Evolutionary conservation across 495 filamentous ascomycete genomes (phyloP).

Genomic region (Margaritispora aquatica): DNA sequence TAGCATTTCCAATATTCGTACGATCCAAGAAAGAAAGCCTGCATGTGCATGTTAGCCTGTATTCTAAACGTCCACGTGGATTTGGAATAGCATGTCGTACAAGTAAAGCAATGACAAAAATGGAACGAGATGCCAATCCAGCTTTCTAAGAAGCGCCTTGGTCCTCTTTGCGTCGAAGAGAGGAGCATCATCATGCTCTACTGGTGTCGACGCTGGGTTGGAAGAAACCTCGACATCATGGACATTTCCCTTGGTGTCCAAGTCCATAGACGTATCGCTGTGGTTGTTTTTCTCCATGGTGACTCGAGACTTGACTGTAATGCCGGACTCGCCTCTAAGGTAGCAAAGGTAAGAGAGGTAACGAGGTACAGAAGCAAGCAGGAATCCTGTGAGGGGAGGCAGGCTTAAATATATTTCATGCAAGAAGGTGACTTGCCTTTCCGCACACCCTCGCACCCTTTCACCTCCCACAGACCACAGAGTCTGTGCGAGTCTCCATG

Average conservation of each 20-base stretch:
- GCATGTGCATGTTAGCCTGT: neutral
- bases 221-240: neutral
- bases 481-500: neutral
- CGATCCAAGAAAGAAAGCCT: constrained; percentile 44
- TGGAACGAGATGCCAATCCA: constrained; percentile 46
- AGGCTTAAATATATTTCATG: neutral
- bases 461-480: neutral
- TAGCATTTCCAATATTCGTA: constrained; percentile 72
- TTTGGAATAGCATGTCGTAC: neutral
- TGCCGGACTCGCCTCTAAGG: neutral
- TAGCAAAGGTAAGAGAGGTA: too few species aligned
- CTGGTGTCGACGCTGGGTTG: neutral
- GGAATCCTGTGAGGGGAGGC: neutral
- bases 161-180: neutral
- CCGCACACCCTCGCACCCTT: too few species aligned
- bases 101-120: constrained; percentile 48
- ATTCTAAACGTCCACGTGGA: neutral
- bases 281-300: neutral
- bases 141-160: constrained; percentile 36
- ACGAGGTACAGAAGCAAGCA: neutral
- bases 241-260: neutral
- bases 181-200: neutral
- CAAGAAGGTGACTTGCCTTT: neutral
- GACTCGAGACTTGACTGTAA: neutral
- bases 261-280: neutral